Conservation (phyloP, 2,329 filamentous ascomycete genomes). For the Penicillium crustosum region DNA sequence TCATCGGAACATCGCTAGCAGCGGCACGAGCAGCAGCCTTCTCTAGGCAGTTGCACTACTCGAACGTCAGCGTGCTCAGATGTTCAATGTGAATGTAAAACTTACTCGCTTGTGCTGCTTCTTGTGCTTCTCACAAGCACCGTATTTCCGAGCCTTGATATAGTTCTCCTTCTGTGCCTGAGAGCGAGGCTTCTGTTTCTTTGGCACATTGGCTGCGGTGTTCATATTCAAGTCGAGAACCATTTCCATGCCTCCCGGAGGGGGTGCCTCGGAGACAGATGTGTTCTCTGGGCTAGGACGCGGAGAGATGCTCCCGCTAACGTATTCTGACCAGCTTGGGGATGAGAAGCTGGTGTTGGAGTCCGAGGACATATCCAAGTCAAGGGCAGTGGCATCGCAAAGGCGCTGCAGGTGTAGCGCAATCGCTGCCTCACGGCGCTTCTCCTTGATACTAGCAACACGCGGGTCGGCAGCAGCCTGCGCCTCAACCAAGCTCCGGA, state of each 20-base stretch:
- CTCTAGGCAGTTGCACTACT: constrained; percentile 44
- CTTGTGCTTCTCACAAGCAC: constrained; percentile 46
- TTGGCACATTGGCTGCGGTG: constrained; percentile 41
- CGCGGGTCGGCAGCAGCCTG: constrained; percentile 40
- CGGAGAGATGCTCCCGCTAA: constrained; percentile 28
- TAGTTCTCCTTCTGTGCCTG: constrained; percentile 46
- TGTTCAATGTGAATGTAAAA: not conserved
- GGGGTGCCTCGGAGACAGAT: constrained; percentile 13
- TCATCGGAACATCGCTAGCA: constrained; percentile 19
- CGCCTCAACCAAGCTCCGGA: constrained; percentile 38
- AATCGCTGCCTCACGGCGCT: constrained; percentile 44
- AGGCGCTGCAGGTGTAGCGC: constrained; percentile 43
- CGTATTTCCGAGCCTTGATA: constrained; percentile 45
- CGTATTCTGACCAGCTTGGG: constrained; percentile 32
- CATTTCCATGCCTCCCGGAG: constrained; percentile 36
- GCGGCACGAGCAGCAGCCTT: constrained; percentile 28
- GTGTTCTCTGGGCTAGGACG: constrained; percentile 25
- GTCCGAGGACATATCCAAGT: constrained; percentile 30
- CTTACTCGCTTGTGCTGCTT: constrained; percentile 46
- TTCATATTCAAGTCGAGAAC: constrained; percentile 48
- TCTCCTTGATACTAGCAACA: constrained; percentile 39
- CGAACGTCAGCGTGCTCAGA: constrained; percentile 16
- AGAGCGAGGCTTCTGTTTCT: constrained; percentile 44
- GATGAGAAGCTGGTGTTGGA: constrained; percentile 36
- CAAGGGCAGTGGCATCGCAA: constrained; percentile 31